phyloP scores from a whole-genome alignment of 495 filamentous ascomycete species.

The Penicillium simplicissimum region DNA sequence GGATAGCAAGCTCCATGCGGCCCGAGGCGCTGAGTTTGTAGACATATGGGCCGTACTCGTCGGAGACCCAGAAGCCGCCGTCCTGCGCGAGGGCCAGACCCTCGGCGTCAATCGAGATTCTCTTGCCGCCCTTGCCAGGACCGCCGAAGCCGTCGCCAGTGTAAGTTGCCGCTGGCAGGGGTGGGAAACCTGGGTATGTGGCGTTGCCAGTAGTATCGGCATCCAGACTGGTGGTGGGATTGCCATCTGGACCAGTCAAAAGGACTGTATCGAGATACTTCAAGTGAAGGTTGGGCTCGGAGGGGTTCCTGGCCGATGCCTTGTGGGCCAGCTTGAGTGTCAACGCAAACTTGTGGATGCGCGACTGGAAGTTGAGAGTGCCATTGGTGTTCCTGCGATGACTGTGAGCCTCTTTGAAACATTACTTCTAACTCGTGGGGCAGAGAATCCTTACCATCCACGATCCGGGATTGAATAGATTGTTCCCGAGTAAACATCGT shows the following conservation, averaged over 20 bases:
- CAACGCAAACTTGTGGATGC: constrained; percentile 71
- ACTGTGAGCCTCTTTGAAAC: no score
- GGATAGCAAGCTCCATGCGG: constrained; percentile 64
- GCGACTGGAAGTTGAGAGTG: constrained; percentile 70
- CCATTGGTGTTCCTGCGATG: constrained; percentile 64
- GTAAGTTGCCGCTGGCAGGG: constrained; percentile 66
- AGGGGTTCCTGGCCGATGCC: constrained; percentile 57
- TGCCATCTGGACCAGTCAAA: constrained; percentile 65
- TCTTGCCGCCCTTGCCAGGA: constrained; percentile 57
- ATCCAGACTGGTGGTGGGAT: constrained; percentile 72
- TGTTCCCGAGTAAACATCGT: constrained; percentile 60
- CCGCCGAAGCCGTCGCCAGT: constrained; percentile 74
- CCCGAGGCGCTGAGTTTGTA: constrained; percentile 65
- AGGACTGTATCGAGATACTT: constrained; percentile 68
- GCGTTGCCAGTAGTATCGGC: constrained; percentile 57
- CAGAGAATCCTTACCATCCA: constrained; percentile 56
- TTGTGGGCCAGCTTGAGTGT: constrained; percentile 54
- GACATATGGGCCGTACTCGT: constrained; percentile 79
- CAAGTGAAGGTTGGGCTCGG: constrained; percentile 64
- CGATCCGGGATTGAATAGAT: constrained; percentile 70
- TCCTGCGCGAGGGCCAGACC: constrained; percentile 66
- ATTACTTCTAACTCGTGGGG: background rate
- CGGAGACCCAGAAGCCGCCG: constrained; percentile 72
- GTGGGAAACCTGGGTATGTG: constrained; percentile 60
- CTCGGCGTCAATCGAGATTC: constrained; percentile 68